Conservation (phyloP, 345 rosid genomes). For the Nephelium lappaceum region DNA sequence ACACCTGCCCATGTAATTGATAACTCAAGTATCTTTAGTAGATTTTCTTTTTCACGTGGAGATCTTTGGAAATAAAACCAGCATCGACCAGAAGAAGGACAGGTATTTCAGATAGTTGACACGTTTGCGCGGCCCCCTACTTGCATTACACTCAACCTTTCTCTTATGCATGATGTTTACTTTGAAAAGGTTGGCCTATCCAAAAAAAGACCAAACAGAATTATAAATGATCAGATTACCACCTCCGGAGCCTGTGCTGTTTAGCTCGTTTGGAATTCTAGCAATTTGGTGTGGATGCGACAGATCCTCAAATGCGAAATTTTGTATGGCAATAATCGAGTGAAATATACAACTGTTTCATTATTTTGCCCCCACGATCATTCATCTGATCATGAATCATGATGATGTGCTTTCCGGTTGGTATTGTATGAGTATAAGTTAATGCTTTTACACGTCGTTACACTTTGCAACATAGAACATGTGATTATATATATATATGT, state of each 20-base stretch:
- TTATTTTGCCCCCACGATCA: background rate
- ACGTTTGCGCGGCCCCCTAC: background rate
- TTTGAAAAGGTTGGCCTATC: slow-evolving; percentile 2
- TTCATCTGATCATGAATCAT: background rate
- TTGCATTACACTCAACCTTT: background rate
- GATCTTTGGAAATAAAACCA: slow-evolving; percentile 3
- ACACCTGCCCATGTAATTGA: slow-evolving; percentile 14
- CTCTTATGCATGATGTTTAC: slow-evolving; percentile 13
- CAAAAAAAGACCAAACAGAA: slow-evolving; percentile 7
- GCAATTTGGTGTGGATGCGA: background rate
- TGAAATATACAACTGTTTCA: background rate
- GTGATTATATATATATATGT: background rate
- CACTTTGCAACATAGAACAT: background rate
- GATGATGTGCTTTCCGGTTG: background rate
- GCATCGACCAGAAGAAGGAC: background rate
- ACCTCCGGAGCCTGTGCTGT: background rate
- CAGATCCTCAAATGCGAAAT: background rate
- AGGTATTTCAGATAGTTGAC: background rate
- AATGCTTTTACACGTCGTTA: slow-evolving; percentile 12
- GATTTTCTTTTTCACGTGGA: slow-evolving; percentile 14
- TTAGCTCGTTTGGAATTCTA: background rate
- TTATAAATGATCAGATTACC: background rate
- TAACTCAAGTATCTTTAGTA: background rate
- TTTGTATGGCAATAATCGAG: background rate
- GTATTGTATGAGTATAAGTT: background rate